phyloP scores from a whole-genome alignment of 208 protist genomes.

The Leptomonas pyrrhocoris region DNA sequence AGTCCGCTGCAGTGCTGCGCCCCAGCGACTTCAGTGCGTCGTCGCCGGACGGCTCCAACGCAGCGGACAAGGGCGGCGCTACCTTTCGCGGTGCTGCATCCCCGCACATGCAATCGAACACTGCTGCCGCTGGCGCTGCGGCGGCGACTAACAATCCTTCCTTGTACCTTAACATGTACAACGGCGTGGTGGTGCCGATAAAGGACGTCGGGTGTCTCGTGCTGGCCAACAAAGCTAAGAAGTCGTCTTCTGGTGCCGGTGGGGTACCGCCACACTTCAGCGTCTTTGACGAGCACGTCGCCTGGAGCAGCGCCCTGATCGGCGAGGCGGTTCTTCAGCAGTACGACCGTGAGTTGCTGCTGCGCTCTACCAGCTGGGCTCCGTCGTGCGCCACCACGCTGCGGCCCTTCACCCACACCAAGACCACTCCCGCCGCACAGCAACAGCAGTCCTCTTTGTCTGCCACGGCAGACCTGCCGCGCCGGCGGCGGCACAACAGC shows the following conservation, averaged over 20 bases:
- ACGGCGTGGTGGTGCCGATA: slow-evolving; percentile 60
- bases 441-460: background rate
- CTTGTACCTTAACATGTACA: slow-evolving; percentile 38
- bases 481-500: too few relatives aligned
- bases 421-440: too few relatives aligned
- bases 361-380: slow-evolving; percentile 36
- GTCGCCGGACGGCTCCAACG: background rate
- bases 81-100: background rate
- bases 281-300: slow-evolving; percentile 67
- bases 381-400: slow-evolving; percentile 36
- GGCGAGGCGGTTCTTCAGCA: slow-evolving; percentile 61
- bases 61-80: background rate
- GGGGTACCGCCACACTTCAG: slow-evolving; percentile 38
- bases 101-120: background rate
- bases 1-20: slow-evolving; percentile 9
- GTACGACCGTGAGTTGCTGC: slow-evolving; percentile 58
- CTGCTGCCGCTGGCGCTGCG: background rate
- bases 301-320: slow-evolving; percentile 61
- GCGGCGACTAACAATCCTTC: background rate
- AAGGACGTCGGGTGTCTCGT: slow-evolving; percentile 65
- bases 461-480: too few relatives aligned
- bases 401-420: slow-evolving; percentile 22
- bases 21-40: background rate
- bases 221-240: slow-evolving; percentile 58
- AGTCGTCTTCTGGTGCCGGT: background rate